Evolutionary conservation across 2,329 filamentous ascomycete genomes (phyloP).

Genomic region (Sclerotinia minor): DNA sequence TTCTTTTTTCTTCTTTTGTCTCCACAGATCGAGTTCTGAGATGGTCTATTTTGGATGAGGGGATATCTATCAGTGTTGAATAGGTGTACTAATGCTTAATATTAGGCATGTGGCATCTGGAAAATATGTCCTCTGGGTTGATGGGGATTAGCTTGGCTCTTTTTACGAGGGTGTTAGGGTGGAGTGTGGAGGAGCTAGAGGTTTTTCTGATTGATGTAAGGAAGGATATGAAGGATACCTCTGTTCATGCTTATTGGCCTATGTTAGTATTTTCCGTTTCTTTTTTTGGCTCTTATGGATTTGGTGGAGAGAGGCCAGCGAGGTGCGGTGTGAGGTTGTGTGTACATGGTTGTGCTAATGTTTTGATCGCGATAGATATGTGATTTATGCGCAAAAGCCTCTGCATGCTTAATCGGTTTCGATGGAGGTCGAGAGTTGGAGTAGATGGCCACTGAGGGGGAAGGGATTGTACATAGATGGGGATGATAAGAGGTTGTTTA

Average conservation of each 20-base stretch:
- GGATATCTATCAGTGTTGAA: too few species aligned
- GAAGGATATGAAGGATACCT: conserved; percentile 47
- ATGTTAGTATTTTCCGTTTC: conserved; percentile 49
- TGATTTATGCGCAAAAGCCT: conserved; percentile 3
- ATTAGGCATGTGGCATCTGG: conserved; percentile 19
- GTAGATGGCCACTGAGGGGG: neutral
- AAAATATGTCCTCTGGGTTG: neutral
- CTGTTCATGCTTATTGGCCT: conserved; percentile 53
- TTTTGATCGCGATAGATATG: conserved; percentile 1
- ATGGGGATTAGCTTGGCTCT: conserved; percentile 44
- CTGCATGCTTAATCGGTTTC: neutral
- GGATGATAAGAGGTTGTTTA: neutral
- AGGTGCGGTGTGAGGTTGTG: too few species aligned
- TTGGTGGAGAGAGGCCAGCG: neutral
- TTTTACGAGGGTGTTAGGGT: conserved; percentile 50
- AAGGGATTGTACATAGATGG: neutral
- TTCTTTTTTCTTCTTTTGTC: conserved; percentile 30
- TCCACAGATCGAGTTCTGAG: neutral
- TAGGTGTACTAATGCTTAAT: neutral
- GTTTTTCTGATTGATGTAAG: conserved; percentile 51
- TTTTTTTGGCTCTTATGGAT: neutral
- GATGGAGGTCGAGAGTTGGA: too few species aligned
- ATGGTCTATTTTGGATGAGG: too few species aligned
- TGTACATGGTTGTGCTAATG: neutral
- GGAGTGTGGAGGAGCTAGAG: conserved; percentile 51